Evolutionary conservation across 2,329 filamentous ascomycete genomes (phyloP), one percentile per base, ranked within the genome.

Genomic region (Colletotrichum chrysophilum): DNA sequence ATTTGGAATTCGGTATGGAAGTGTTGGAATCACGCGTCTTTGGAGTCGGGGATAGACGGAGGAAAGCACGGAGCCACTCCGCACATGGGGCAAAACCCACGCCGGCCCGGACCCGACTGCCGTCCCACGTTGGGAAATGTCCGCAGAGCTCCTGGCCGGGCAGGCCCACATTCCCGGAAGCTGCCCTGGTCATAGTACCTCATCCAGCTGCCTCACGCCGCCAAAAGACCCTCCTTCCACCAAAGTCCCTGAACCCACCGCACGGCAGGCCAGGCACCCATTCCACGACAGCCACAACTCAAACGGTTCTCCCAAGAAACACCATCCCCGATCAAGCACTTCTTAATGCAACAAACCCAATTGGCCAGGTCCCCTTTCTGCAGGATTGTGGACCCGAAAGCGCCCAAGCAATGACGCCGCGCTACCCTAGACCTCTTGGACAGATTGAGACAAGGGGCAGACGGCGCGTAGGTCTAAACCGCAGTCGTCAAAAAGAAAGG

Each of bases 21-120:
- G 3, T 48, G 4, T 48, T 21, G 18, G n/a, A 0, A 13, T 7
- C n/a, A 13, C 43, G 3, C 10, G 10, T 0, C 10, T 21, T 48
- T 0, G 18, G 0, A 2, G 18, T 48, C 5, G 18, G 9, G 12
- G 21, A 24, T 7, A 21, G 18, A 48, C 43, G 43, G 43, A 48
- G 5, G 5, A 21, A 48, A 48, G 10, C 43, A 48, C 43, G 5
- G 43, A 0, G 5, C 10, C n/a, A 48, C 43, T 7, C 43, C 43
- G 43, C 10, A 0, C 10, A 21, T 7, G 43, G 10, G n/a, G 18
- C 43, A 48, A 2, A 48, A 13, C 43, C 43, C 10, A 48, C 10
- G 43, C 43, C 43, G 43, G 43, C 43, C 43, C 43, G 10, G 43
- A 48, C 3, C 43, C n/a, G n/a, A 48, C 43, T 48, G 0, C 38